Evolutionary conservation across 2,329 filamentous ascomycete species (phyloP).

Genomic region (Byssochlamys sp.): DNA sequence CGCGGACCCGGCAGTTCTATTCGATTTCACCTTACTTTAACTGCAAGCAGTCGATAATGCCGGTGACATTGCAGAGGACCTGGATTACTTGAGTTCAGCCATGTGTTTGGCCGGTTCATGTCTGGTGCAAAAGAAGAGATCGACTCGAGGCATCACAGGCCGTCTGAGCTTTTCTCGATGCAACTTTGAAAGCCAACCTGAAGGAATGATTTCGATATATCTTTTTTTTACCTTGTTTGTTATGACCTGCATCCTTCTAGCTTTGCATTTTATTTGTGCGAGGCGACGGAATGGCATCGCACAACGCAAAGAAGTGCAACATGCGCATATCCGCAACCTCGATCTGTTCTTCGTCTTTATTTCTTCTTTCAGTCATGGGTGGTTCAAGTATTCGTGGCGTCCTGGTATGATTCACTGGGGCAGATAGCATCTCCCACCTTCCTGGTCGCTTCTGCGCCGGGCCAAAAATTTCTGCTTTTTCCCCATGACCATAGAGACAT

Average conservation of each 20-base stretch:
- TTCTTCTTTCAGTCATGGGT: constrained; percentile 12
- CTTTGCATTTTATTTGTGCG: constrained; percentile 13
- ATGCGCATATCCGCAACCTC: constrained; percentile 17
- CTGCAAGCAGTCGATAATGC: constrained; percentile 44
- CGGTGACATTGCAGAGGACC: constrained; percentile 47
- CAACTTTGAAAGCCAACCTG: constrained; percentile 43
- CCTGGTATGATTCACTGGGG: constrained; percentile 26
- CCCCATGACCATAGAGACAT: constrained; percentile 26
- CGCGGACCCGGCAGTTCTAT: constrained; percentile 55
- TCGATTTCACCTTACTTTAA: constrained; percentile 54
- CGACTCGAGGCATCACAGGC: constrained; percentile 49
- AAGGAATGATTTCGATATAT: constrained; percentile 28
- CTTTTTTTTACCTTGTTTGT: constrained; percentile 9
- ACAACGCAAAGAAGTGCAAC: constrained; percentile 11
- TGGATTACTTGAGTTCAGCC: constrained; percentile 44
- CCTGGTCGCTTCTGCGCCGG: constrained; percentile 21
- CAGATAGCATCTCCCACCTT: constrained; percentile 15
- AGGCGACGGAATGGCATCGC: constrained; percentile 14
- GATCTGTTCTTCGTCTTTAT: constrained; percentile 8
- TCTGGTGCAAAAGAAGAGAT: constrained; percentile 46
- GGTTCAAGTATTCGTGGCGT: constrained; percentile 27
- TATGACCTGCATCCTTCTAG: constrained; percentile 15
- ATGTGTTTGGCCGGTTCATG: constrained; percentile 40
- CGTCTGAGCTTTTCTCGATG: constrained; percentile 44
- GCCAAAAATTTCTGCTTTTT: constrained; percentile 16